Evolutionary conservation across 176 grass and related monocot genomes (phyloP).

Genomic region (Oryza meridionalis): DNA sequence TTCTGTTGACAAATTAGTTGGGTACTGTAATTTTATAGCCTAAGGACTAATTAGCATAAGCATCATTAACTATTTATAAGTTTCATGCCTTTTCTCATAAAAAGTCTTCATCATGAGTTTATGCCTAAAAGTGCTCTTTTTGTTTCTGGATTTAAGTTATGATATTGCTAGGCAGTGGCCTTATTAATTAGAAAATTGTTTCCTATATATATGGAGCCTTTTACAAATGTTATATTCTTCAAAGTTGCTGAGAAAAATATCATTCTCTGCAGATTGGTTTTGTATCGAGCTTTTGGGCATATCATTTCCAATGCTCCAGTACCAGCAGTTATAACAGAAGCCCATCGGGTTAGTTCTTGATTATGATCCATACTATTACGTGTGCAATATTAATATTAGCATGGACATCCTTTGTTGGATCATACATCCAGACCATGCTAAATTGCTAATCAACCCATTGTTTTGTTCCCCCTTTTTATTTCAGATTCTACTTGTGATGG

Average conservation of each 20-base stretch:
- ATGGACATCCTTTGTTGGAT: conserved; percentile 1
- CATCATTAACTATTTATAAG: background rate
- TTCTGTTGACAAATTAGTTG: background rate
- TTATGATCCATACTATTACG: conserved; percentile 9
- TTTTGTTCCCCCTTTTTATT: conserved; percentile 7
- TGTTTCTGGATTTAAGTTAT: conserved; percentile 27
- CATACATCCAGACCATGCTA: conserved; percentile 1
- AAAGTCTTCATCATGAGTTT: conserved; percentile 5
- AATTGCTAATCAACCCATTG: conserved; percentile 18
- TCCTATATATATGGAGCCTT: conserved; percentile 29
- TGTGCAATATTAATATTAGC: conserved; percentile 16
- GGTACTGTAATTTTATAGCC: conserved; percentile 18
- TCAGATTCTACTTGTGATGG: conserved; percentile 72
- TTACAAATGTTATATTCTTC: conserved; percentile 6
- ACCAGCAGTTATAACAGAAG: conserved; percentile 79
- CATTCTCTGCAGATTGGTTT: conserved; percentile 52
- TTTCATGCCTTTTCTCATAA: conserved; percentile 18
- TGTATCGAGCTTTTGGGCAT: conserved; percentile 86
- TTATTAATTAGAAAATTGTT: background rate
- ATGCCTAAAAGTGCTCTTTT: background rate
- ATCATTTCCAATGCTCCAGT: conserved; percentile 86
- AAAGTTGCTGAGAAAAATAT: conserved; percentile 24
- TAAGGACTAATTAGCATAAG: conserved; percentile 10
- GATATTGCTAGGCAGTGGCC: conserved; percentile 17
- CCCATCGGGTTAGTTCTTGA: conserved; percentile 61